Conservation (phyloP, 345 rosid genomes). For the Triadica sebifera region DNA sequence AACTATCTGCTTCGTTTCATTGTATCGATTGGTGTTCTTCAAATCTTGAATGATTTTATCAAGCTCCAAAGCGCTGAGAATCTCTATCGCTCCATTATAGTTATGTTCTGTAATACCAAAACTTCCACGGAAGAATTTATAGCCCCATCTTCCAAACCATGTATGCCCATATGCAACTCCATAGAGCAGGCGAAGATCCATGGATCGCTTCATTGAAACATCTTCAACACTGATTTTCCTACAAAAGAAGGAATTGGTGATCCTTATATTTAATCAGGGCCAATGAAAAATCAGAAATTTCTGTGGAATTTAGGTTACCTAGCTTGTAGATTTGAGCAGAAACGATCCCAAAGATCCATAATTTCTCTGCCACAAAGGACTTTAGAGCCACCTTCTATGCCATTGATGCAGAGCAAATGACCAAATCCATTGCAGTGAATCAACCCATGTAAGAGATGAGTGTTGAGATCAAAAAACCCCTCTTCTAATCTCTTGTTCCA, state of each 20-base stretch:
- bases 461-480: constrained; percentile 46
- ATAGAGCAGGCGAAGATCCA: constrained; percentile 73
- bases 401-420: constrained; percentile 75
- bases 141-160: constrained; percentile 94
- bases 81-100: constrained; percentile 58
- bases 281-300: background rate
- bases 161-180: constrained; percentile 87
- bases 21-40: constrained; percentile 21
- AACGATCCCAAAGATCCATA: constrained; percentile 83
- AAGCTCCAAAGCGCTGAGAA: constrained; percentile 57
- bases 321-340: constrained; percentile 52
- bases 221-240: constrained; percentile 79
- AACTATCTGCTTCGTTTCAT: constrained; percentile 47
- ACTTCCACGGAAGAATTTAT: constrained; percentile 68
- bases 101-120: constrained; percentile 65
- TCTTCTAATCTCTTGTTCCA: constrained; percentile 64
- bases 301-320: constrained; percentile 38
- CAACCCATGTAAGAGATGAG: constrained; percentile 79
- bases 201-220: constrained; percentile 54
- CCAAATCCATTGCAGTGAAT: constrained; percentile 86
- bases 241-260: constrained; percentile 9
- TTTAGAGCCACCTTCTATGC: constrained; percentile 74
- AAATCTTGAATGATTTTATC: constrained; percentile 50
- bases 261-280: background rate
- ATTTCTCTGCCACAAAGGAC: constrained; percentile 68